Base-by-base conservation (phyloP, 345 rosid species). In the Punica granatum region DNA sequence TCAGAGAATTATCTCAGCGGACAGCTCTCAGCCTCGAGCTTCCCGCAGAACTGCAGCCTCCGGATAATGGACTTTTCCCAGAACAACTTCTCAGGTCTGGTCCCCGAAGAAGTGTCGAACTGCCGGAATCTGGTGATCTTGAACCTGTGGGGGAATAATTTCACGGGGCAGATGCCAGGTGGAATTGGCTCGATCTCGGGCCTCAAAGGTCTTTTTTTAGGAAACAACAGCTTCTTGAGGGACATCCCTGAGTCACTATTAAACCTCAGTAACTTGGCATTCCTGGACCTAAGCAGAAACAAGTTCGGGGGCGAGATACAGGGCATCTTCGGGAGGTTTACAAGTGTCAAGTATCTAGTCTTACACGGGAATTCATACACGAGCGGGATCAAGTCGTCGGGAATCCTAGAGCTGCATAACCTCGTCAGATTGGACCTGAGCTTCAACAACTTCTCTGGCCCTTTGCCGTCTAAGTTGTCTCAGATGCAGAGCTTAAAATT, bases 201-300 rank as follows among this genome's bases (percentile, higher is more conserved):
- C 65, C 90, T 93, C 16, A 70, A 79, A 75, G 83, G 70, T 56
- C 78, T 93, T 80, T 74, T 79, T 79, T 72, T 93, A 73, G 98
- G 98, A 66, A 85, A 74, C 61, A 93, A 93, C 72, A 71, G 43
- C 1, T 93, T 93, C 36, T 75, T 79, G 30, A 67, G 74, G 5
- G 77, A 63, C 21, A 84, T 93, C 60, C 96, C 98, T 0, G 90
- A 86, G 67, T 77, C 92, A 26, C 81, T 93, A 4, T 26, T 88
- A 64, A 78, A 80, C 67, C 72, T 93, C 76, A 77, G 64, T 33
- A 88, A 79, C 21, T 69, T 93, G 79, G 75, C 59, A 25, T 80
- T 81, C 49, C 60, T 93, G 74, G 98, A 93, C 54, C 72, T 93
- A 77, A 90, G 98, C 82, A 79, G 32, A 62, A 93, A 87, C 73